These are phyloP conservation scores for Chenopodium album DNA, from an alignment of 148 eudicot genomes.

Conservation along the genomic window DNA sequence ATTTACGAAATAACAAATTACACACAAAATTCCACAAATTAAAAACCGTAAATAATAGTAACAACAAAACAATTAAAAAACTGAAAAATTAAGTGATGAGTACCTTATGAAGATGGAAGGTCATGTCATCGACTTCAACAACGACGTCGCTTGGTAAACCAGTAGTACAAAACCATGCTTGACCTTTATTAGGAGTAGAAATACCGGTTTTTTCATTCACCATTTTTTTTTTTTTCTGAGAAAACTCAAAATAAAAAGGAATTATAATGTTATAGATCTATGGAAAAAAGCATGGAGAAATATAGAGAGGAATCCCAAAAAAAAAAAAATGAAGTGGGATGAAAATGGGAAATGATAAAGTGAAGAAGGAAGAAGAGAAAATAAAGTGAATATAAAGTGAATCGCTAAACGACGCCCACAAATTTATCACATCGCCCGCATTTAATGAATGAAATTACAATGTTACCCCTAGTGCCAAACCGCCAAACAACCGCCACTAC, in stretches of 20 bases:
- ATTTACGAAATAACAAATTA: neutral
- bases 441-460: no score
- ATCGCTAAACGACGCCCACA: no score
- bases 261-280: constrained; percentile 20
- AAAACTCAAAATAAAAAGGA: neutral
- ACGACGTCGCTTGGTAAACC: constrained; percentile 76
- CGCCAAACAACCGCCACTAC: no score
- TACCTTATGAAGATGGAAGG: constrained; percentile 95
- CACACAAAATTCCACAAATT: neutral
- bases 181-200: constrained; percentile 56
- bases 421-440: no score
- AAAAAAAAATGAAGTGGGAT: neutral
- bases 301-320: neutral
- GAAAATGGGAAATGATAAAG: constrained; percentile 8
- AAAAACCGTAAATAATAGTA: neutral
- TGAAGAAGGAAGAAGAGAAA: neutral
- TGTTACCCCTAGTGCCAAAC: no score
- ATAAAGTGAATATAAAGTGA: no score
- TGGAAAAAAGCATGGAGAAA: neutral
- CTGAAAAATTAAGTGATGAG: neutral
- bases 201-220: constrained; percentile 42
- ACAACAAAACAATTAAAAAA: neutral
- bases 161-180: constrained; percentile 95
- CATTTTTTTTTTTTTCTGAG: constrained; percentile 31
- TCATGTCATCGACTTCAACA: constrained; percentile 77